Evolutionary conservation across 108 stramenopile genomes (phyloP).

Genomic region (Cyclotella sp.): DNA sequence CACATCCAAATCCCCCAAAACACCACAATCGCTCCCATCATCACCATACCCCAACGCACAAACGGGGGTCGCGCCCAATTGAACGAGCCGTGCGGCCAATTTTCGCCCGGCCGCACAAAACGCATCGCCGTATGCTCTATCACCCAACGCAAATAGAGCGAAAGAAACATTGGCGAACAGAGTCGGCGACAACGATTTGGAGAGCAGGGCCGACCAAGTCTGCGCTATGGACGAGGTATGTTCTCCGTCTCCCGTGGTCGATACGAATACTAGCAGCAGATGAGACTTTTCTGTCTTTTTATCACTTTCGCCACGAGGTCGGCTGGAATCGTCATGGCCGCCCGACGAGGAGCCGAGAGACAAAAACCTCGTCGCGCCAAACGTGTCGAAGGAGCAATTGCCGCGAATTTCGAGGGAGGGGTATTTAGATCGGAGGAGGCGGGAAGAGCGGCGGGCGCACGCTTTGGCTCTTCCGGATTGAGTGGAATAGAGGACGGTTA

Average conservation of each 20-base stretch:
- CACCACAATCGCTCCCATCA: slow-evolving; percentile 80
- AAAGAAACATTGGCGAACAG: slow-evolving; percentile 56
- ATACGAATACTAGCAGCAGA: slow-evolving; percentile 72
- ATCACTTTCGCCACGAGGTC: not conserved
- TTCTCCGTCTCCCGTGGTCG: slow-evolving; percentile 88
- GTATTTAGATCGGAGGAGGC: slow-evolving; percentile 52
- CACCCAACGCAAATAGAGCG: slow-evolving; percentile 82
- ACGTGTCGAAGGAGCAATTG: slow-evolving; percentile 70
- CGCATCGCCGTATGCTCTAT: slow-evolving; percentile 84
- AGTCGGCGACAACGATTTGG: slow-evolving; percentile 61
- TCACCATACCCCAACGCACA: slow-evolving; percentile 87
- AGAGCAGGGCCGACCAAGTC: slow-evolving; percentile 69
- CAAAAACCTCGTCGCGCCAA: slow-evolving; percentile 36
- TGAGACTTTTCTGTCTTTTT: not conserved
- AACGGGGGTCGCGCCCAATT: slow-evolving; percentile 64
- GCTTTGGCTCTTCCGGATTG: slow-evolving; percentile 86
- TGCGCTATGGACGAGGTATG: slow-evolving; percentile 72
- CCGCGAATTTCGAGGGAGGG: slow-evolving; percentile 36
- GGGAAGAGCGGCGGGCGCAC: slow-evolving; percentile 78
- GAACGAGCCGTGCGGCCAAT: slow-evolving; percentile 76
- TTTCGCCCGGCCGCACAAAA: slow-evolving; percentile 89
- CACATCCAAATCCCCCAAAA: slow-evolving; percentile 82
- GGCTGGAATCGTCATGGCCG: too few relatives aligned
- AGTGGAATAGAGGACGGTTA: slow-evolving; percentile 74
- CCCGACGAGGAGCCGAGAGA: slow-evolving; percentile 16